Conservation (phyloP, 2,329 filamentous ascomycete species). For the Fusarium protoensiforme region DNA sequence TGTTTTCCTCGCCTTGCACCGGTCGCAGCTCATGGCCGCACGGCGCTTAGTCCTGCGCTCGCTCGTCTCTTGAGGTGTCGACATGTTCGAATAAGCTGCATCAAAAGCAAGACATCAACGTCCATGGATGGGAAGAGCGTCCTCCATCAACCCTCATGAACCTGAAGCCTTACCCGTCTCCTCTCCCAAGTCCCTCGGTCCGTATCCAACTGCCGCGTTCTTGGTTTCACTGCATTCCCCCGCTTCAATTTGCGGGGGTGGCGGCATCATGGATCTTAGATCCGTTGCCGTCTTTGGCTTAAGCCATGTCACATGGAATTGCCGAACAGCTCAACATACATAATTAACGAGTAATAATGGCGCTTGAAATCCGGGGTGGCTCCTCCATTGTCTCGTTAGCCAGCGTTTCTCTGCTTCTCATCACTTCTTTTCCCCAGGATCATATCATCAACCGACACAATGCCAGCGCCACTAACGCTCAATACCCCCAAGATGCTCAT, state of each 20-base stretch:
- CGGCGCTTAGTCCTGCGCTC: slow-evolving; percentile 13
- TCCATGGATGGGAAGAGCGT: background rate
- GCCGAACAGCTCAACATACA: background rate
- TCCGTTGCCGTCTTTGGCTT: background rate
- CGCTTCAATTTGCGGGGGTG: slow-evolving; percentile 14
- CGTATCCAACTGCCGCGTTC: slow-evolving; percentile 13
- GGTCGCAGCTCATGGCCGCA: slow-evolving; percentile 16
- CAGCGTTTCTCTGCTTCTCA: background rate
- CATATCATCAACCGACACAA: background rate
- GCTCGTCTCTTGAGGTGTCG: background rate
- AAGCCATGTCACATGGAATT: background rate
- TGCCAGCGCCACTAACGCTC: background rate
- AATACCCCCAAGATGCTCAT: slow-evolving; percentile 23
- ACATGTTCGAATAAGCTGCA: slow-evolving; percentile 6
- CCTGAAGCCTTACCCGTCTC: background rate
- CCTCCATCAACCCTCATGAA: background rate
- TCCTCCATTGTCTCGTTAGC: background rate
- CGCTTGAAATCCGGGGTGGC: background rate
- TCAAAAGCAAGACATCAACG: background rate
- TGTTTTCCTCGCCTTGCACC: slow-evolving; percentile 15
- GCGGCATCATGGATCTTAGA: slow-evolving; percentile 7
- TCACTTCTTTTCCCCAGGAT: background rate
- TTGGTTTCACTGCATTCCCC: background rate
- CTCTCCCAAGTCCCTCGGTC: background rate
- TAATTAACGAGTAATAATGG: background rate